A percentile compares a stretch with the other conserved stretches of the same genome.
These are phyloP conservation scores for Oryza officinalis DNA, from an alignment of 176 grass and related monocot species.

Conservation along the genomic window DNA sequence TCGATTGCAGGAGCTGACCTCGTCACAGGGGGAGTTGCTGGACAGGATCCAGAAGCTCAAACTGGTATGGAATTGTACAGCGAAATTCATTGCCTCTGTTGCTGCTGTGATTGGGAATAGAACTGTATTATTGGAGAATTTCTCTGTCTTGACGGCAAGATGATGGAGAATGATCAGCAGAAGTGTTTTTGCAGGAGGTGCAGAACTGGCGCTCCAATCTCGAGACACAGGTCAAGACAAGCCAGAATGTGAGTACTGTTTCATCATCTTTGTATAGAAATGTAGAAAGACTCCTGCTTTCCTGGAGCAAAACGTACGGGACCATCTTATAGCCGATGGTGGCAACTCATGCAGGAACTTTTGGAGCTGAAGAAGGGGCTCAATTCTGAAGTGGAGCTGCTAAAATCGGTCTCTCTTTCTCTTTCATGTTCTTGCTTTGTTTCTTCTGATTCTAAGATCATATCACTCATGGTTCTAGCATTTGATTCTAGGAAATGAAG, in stretches of 20 bases:
- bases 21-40: conserved; percentile 64
- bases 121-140: background rate
- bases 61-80: conserved; percentile 43
- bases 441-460: background rate
- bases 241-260: conserved; percentile 38
- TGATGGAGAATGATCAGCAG: background rate
- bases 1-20: conserved; percentile 65
- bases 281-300: background rate
- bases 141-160: background rate
- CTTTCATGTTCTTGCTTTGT: background rate
- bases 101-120: background rate
- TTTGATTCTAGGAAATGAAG: conserved; percentile 59
- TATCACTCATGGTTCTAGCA: background rate
- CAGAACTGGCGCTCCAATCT: conserved; percentile 62
- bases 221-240: conserved; percentile 56
- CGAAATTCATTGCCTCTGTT: background rate
- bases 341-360: conserved; percentile 50
- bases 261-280: background rate
- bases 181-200: conserved; percentile 60
- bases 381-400: conserved; percentile 48
- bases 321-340: background rate
- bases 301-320: background rate
- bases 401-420: conserved; percentile 54
- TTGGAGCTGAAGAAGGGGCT: conserved; percentile 48
- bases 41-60: conserved; percentile 63